phyloP scores from a whole-genome alignment of 192 early-diverging fungal species.

The Entrophospora sp. region DNA sequence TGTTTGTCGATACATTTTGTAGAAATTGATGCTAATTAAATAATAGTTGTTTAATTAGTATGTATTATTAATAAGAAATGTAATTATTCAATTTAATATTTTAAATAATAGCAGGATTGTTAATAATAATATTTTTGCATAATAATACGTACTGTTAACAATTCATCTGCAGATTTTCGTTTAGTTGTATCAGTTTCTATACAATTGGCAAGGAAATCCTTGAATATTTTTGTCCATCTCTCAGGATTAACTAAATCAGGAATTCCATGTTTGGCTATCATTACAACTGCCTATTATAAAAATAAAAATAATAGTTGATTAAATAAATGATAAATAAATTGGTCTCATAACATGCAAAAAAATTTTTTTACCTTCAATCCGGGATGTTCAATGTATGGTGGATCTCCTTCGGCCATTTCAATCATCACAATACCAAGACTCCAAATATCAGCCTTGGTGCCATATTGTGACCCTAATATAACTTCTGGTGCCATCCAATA shows the following conservation, averaged over 20 bases:
- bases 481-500: conserved; percentile 99
- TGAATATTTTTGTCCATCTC: conserved; percentile 62
- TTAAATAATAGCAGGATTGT: too few relatives aligned
- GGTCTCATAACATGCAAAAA: conserved; percentile 40
- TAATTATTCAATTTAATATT: too few relatives aligned
- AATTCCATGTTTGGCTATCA: conserved; percentile 95
- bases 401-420: conserved; percentile 96
- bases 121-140: conserved; percentile 41
- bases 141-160: conserved; percentile 63
- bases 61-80: too few relatives aligned
- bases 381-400: conserved; percentile 91
- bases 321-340: background rate
- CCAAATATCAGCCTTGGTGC: conserved; percentile 92
- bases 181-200: conserved; percentile 78
- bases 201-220: conserved; percentile 71
- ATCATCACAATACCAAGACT: conserved; percentile 97
- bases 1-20: background rate
- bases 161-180: conserved; percentile 69
- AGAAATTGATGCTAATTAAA: conserved; percentile 39
- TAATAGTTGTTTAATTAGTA: too few relatives aligned
- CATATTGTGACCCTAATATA: conserved; percentile 85
- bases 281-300: conserved; percentile 61
- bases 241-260: conserved; percentile 86
- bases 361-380: conserved; percentile 71
- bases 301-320: background rate